Base-by-base conservation (phyloP, 2,329 filamentous ascomycete species). In the Monilinia laxa region DNA sequence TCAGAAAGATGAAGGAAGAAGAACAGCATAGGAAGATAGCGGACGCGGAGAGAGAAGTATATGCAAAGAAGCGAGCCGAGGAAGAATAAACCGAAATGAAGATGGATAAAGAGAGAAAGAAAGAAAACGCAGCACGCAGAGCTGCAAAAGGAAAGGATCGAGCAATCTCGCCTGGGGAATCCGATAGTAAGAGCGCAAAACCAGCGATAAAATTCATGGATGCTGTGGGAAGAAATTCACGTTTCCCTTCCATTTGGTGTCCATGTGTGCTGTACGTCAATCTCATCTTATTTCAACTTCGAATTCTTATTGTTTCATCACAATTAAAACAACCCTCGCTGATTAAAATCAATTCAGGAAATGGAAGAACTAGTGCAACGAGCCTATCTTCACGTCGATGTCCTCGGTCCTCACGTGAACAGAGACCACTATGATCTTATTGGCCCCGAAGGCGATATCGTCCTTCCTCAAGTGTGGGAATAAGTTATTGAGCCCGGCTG, bases 171-270 rank as follows among this genome's bases (percentile, higher is more conserved):
- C 31, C 45, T 20, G 28, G 12, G 28, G 4, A 12, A 10, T 12
- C 42, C 25, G 25, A 59, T 38, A 1, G 5, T 16, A 52, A 52
- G 11, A 12, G 23, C 18, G 7, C 1, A 59, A 47, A 51, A 35
- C 31, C 31, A 31, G 54, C 45, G 23, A 54, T 66, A 35, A 89
- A 89, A 72, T 96, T 96, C 81, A 96, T 96, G 79, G 93, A 97
- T 76, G 93, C 93, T 0, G 87, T 97, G 20, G 91, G 92, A 42
- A 85, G 93, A 71, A 96, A 78, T 97, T 96, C 77, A 94, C 87
- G 78, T 96, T 97, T 75, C 93, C 93, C 1, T 97, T 89, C 79
- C 87, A 93, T 70, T 78, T 96, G 38, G 97, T 93, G 78, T 86
- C 88, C 74, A 94, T 89, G 3, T 96, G 92, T 92, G 81, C 83